Evolutionary conservation across 1,284 basidiomycete genomes (phyloP).

Genomic region (Fomitopsis schrenkii): DNA sequence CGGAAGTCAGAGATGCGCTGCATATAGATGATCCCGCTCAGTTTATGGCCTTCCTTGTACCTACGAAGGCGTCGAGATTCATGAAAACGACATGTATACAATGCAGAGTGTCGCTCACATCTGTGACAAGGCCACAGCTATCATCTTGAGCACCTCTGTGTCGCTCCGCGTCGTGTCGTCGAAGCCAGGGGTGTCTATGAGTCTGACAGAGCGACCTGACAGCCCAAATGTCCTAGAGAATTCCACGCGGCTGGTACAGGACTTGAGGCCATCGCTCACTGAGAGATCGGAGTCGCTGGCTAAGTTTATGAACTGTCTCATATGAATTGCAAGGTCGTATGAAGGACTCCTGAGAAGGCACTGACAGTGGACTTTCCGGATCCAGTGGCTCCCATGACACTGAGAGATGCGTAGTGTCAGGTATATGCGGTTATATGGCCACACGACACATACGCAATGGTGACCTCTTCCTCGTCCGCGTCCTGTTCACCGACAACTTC

Average conservation of each 20-base stretch:
- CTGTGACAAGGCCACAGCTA: conserved; percentile 8
- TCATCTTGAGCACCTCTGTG: conserved; percentile 14
- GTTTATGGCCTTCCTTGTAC: conserved; percentile 34
- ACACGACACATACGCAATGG: conserved; percentile 2
- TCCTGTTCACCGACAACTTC: neutral
- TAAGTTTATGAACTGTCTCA: conserved; percentile 32
- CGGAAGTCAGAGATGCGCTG: conserved; percentile 51
- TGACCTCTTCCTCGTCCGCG: neutral
- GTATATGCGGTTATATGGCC: neutral
- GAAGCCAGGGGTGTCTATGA: conserved; percentile 22
- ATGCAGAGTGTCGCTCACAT: conserved; percentile 8
- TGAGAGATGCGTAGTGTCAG: neutral
- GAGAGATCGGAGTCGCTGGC: conserved; percentile 27
- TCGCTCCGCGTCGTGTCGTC: conserved; percentile 17
- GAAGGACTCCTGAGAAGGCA: neutral
- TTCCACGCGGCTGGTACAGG: conserved; percentile 15
- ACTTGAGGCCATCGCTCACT: conserved; percentile 22
- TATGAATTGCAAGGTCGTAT: neutral
- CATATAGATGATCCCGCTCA: conserved; percentile 51
- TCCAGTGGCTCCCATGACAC: conserved; percentile 22
- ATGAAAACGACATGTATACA: neutral
- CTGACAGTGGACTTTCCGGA: conserved; percentile 21
- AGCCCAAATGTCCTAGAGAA: conserved; percentile 6
- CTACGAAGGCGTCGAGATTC: conserved; percentile 15
- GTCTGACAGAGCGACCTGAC: conserved; percentile 6